Base-by-base conservation (phyloP, 441 rosid genomes). In the Manihot esculenta region DNA sequence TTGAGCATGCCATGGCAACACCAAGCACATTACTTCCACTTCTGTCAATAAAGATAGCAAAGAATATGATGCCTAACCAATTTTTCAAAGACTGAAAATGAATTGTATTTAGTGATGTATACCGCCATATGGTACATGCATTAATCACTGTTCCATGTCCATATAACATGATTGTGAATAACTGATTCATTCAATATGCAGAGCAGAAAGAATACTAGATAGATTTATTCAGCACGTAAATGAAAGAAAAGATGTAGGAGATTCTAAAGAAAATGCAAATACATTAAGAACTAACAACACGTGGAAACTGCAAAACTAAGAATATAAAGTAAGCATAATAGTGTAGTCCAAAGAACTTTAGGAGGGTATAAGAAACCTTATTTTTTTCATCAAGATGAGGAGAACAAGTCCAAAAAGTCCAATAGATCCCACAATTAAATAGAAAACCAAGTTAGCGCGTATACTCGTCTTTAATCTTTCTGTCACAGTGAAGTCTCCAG, bases 1-100 rank as follows among this genome's bases (percentile, higher is more conserved):
- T 95, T 42, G 99, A 93, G 76, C 96, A 91, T 27, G 92, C 99
- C 95, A 95, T 95, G 77, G 98, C 99, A 71, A 93, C 82, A 73
- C 97, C 98, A 72, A 91, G 83, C 81, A 95, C 78, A 57, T 45
- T 45, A 71, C 79, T 81, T 62, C 85, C 87, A 7, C 47, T 79
- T 85, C 98, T 91, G 83, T 79, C 67, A 82, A 72, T 24, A 70
- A 38, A 80, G 44, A 48, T 67, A 66, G 64, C 11, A 65, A 74
- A 23, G 30, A 58, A 53, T 20, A 27, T 68, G 51, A 62, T 57
- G 61, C 50, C 58, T 78, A 58, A 23, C 63, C 60, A 62, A 49
- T 55, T 70, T 38, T 58, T 70, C 5, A 13, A 6, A 15, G 30
- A 18, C n/a, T 18, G 59, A 38, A 9, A 33, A 58, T 12, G 57